A percentile compares a stretch with the other conserved stretches of the same genome.
Conservation (phyloP, 176 grass and related monocot genomes). For the Aegilops speltoides region DNA sequence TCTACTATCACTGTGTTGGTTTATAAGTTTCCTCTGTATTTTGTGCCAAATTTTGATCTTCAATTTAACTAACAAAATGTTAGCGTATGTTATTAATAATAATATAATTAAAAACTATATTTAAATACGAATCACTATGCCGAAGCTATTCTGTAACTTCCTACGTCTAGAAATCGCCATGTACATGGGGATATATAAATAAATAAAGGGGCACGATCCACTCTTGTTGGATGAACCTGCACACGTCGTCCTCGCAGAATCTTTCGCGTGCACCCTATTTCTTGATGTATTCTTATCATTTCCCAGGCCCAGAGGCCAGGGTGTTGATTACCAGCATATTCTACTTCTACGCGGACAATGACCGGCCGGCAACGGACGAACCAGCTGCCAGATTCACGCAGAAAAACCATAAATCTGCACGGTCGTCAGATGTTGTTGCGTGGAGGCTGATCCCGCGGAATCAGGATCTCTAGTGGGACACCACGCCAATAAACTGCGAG, state of each 20-base stretch:
- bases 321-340: background rate
- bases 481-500: background rate
- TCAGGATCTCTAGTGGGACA: background rate
- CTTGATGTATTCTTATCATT: background rate
- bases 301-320: background rate
- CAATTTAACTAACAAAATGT: no score
- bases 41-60: no score
- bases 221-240: background rate
- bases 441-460: background rate
- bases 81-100: no score
- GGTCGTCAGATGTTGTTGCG: background rate
- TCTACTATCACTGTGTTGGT: no score
- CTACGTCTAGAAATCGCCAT: no score
- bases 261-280: conserved; percentile 7
- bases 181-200: no score
- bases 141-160: no score
- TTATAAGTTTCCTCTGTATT: no score
- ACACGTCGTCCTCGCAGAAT: conserved; percentile 2
- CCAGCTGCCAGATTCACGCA: background rate
- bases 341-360: background rate
- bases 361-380: background rate
- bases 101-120: no score
- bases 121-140: no score
- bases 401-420: background rate
- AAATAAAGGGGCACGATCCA: background rate